Base-by-base conservation (phyloP, 108 stramenopile species). In the Cyclotella cryptica region DNA sequence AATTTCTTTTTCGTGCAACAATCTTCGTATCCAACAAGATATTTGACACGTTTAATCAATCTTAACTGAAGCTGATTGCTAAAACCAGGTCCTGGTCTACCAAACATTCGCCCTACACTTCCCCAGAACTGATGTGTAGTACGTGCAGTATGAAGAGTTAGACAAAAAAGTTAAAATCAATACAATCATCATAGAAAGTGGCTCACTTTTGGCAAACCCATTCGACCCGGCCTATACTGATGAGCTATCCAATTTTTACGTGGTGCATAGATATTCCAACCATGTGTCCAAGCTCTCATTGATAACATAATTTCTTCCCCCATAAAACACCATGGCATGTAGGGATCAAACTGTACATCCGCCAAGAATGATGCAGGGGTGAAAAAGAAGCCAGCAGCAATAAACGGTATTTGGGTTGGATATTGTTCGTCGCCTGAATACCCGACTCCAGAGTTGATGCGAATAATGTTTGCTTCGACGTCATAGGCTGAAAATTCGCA, bases 351-450 rank as follows among this genome's bases (percentile, higher is more conserved):
- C 0, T 96, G 93, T 21, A 94, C 89, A 63, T 95, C 95, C 10
- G 40, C 66, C 18, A 99, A 69, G 65, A 98, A 96, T 17, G 61
- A 65, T 9, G 91, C 75, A 22, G 80, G 89, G 11, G 95, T 86
- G 68, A 99, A 94, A 72, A 99, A 95, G 85, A 95, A 98, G 19
- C 98, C 98, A 35, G 98, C 98, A 3, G 96, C 98, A 59, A 98
- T 88, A 51, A 84, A 84, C n/a, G 76, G 77, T 19, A 84, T 78
- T 55, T 84, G 83, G 8, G 83, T 84, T 11, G 83, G 83, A 66
- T 44, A 35, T 26, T 57, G 55, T 64, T 84, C 83, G 8, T 13
- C 68, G 17, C 81, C 81, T 10, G 15, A 10, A 21, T 88, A 82
- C n/a, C 82, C 78, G 0, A 30, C 35, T 19, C 89, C 86, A 0